Evolutionary conservation across 495 filamentous ascomycete species (phyloP).

Genomic region (Penicillium bialowiezense): DNA sequence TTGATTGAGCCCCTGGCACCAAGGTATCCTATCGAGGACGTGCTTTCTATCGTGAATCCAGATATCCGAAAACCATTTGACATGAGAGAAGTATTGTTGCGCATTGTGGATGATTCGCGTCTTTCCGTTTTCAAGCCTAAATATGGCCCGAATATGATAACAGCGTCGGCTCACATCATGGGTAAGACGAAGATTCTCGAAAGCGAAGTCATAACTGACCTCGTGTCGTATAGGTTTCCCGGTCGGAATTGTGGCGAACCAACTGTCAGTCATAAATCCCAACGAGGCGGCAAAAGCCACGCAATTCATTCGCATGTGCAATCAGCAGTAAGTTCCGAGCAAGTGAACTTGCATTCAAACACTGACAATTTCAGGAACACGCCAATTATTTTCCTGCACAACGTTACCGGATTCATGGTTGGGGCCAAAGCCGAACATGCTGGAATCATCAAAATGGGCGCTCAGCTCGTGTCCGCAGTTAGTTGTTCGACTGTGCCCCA

Average conservation of each 20-base stretch:
- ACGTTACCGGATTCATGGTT: conserved; percentile 37
- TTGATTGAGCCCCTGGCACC: conserved; percentile 8
- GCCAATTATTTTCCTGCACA: conserved; percentile 33
- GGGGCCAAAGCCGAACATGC: conserved; percentile 31
- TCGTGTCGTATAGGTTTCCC: conserved; percentile 15
- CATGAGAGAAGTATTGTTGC: conserved; percentile 29
- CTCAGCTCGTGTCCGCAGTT: conserved; percentile 31
- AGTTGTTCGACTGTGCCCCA: conserved; percentile 31
- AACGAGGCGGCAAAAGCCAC: conserved; percentile 28
- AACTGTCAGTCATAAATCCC: conserved; percentile 27
- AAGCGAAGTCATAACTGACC: not conserved
- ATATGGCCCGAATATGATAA: conserved; percentile 28
- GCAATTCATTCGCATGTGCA: conserved; percentile 31
- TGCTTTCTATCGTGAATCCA: conserved; percentile 25
- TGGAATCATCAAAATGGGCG: conserved; percentile 30
- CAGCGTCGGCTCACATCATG: conserved; percentile 28
- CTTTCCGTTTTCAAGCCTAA: conserved; percentile 29
- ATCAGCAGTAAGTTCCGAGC: conserved; percentile 19
- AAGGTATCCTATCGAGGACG: conserved; percentile 22
- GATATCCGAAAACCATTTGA: conserved; percentile 32
- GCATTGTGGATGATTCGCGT: conserved; percentile 29
- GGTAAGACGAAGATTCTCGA: conserved; percentile 12
- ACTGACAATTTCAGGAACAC: conserved; percentile 11
- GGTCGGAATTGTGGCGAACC: conserved; percentile 32
- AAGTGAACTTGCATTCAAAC: not conserved